Evolutionary conservation across 2,329 filamentous ascomycete genomes (phyloP), one percentile per base, ranked within the genome.

Genomic region (Penicillium freii): DNA sequence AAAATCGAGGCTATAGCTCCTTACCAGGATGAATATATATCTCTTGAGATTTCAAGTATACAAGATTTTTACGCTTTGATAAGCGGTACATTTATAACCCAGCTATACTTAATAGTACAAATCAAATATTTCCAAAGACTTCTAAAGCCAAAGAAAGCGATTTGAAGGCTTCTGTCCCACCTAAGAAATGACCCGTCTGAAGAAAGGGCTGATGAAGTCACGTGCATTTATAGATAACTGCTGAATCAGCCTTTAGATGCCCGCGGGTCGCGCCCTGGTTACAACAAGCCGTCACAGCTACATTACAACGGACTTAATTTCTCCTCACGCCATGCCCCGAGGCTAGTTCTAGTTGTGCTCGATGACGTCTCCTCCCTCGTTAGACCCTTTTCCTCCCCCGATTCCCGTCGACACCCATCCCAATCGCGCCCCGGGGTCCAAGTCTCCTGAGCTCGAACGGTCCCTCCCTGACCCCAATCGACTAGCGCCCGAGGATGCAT

Each of bases 401-500:
- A 72, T 78, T 45, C 76, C 77, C 52, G 77, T 78, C 62, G 77
- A 78, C 63, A 78, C 76, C 43, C 76, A 79, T 65, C 76, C 77
- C 7, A 76, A 77, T 61, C 76, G 76, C 57, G 69, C 69, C 48
- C 67, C 69, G 33, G 70, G 68, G 39, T 62, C 74, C 38, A 73
- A 75, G 57, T 67, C 73, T 60, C 69, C 71, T 59, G 65, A 69
- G 21, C 67, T 69, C 31, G 69, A 71, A 43, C 72, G 73, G 23
- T 71, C 74, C 31, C 79, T 80, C 45, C 73, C 80, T 52, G 84
- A 87, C 65, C 86, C 87, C 31, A 87, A 83, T 50, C 87, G 87
- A 61, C 86, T 96, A 42, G 88, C 90, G 4, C 91, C 91, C 17
- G 89, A 93, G 77, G 91, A 96, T 84, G 91, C 91, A 54, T 90